Evolutionary conservation across 257 asterid species (phyloP).

Genomic region (Marsdenia floribunda): DNA sequence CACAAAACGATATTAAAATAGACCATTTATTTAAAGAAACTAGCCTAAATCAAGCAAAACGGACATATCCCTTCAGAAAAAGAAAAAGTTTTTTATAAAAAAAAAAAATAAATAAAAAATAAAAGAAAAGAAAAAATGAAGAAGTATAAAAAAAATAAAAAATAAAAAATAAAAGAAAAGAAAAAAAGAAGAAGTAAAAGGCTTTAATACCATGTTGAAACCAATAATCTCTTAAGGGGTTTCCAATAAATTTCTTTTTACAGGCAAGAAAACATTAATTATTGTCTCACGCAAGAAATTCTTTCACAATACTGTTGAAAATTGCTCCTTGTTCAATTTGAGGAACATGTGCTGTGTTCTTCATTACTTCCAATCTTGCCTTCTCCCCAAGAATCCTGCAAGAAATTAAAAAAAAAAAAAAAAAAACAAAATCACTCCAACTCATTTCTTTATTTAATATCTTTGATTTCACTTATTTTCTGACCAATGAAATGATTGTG

Average conservation of each 20-base stretch:
- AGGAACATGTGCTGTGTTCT: slow-evolving; percentile 52
- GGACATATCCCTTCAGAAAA: too few relatives aligned
- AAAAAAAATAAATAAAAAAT: too few relatives aligned
- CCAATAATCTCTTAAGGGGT: neutral
- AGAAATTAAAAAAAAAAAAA: neutral
- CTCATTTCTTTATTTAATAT: neutral
- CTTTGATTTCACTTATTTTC: neutral
- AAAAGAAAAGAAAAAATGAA: too few relatives aligned
- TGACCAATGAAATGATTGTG: neutral
- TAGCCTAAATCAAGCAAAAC: too few relatives aligned
- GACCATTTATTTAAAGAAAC: too few relatives aligned
- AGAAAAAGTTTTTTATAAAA: too few relatives aligned
- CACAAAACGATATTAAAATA: too few relatives aligned
- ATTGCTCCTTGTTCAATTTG: slow-evolving; percentile 43
- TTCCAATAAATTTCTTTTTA: neutral
- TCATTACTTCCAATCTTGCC: slow-evolving; percentile 47
- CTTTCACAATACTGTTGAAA: slow-evolving; percentile 32
- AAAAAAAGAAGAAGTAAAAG: neutral
- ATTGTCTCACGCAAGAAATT: slow-evolving; percentile 17
- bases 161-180: too few relatives aligned
- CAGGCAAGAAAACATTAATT: neutral
- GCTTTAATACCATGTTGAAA: neutral
- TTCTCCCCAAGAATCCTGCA: slow-evolving; percentile 57
- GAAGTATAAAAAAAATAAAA: too few relatives aligned
- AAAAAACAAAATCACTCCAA: neutral